A percentile compares a stretch with the other conserved stretches of the same genome.
phyloP scores from a whole-genome alignment of 2,329 filamentous ascomycete genomes.

The Ceratocystis ficicola region DNA sequence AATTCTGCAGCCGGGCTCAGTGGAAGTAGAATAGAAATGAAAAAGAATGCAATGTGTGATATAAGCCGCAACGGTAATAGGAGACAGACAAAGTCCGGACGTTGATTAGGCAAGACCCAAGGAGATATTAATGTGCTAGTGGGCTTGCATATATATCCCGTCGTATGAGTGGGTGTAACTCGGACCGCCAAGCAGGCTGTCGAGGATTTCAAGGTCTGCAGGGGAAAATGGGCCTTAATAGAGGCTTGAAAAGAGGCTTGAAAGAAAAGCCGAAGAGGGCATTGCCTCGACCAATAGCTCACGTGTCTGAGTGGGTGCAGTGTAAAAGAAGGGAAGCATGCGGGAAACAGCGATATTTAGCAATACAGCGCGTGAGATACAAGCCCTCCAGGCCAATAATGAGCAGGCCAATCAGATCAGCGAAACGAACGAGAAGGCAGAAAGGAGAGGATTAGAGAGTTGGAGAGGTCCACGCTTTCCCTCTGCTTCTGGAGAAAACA shows the following conservation, averaged over 20 bases:
- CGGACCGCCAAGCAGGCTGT: constrained; percentile 1
- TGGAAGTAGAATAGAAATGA: background rate
- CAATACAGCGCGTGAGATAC: background rate
- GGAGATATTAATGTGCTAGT: background rate
- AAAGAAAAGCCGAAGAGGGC: background rate
- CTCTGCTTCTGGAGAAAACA: background rate
- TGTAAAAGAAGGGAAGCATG: background rate
- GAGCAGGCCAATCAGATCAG: background rate
- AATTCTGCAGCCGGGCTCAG: background rate
- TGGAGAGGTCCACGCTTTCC: background rate
- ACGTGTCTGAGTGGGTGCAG: background rate
- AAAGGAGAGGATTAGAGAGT: background rate
- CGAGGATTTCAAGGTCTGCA: constrained; percentile 10
- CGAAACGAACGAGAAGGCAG: background rate
- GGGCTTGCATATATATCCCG: background rate
- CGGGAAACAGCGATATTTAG: background rate
- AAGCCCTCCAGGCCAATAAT: background rate
- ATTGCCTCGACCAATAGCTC: background rate
- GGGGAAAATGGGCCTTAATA: background rate
- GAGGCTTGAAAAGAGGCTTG: background rate
- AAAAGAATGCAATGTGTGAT: background rate
- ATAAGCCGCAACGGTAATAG: too few species aligned
- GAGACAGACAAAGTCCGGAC: background rate
- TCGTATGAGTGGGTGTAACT: background rate
- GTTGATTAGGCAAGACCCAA: background rate